A percentile compares a stretch with the other conserved stretches of the same genome.
These are phyloP conservation scores for Fraxinus albicans DNA, from an alignment of 305 asterid genomes.

Conservation along the genomic window DNA sequence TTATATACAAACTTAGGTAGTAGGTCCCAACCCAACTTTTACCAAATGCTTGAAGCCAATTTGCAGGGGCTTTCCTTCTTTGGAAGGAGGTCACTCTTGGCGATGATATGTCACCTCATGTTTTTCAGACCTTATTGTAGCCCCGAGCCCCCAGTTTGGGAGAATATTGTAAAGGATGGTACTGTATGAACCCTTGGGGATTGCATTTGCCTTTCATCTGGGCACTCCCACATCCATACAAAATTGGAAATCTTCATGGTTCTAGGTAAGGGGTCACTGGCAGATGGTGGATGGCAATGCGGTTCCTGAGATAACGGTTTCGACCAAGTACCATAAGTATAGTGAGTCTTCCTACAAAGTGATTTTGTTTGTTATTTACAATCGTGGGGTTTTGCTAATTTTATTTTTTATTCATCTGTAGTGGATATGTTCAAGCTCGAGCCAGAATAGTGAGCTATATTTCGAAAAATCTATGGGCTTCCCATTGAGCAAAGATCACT, in stretches of 20 bases:
- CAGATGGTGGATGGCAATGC: neutral
- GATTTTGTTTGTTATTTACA: neutral
- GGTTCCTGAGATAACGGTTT: neutral
- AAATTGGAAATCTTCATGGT: neutral
- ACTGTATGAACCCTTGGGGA: too few species aligned
- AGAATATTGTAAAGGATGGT: neutral
- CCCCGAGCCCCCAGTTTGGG: neutral
- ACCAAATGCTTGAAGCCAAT: neutral
- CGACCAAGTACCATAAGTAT: neutral
- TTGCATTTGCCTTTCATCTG: neutral
- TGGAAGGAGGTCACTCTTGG: neutral
- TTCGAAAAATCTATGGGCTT: neutral
- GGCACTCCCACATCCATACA: neutral
- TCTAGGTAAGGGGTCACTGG: neutral
- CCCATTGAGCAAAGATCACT: neutral
- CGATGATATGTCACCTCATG: neutral
- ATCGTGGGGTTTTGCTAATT: neutral
- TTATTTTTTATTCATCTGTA: neutral
- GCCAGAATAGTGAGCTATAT: neutral
- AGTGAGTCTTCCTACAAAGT: neutral
- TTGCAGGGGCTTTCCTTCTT: neutral
- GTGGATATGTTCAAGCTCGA: neutral
- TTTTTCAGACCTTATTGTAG: too few species aligned
- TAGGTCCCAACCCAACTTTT: neutral
- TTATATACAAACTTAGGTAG: neutral